Conservation (phyloP, 192 early-diverging fungal species). For the Coemansia interrupta region DNA sequence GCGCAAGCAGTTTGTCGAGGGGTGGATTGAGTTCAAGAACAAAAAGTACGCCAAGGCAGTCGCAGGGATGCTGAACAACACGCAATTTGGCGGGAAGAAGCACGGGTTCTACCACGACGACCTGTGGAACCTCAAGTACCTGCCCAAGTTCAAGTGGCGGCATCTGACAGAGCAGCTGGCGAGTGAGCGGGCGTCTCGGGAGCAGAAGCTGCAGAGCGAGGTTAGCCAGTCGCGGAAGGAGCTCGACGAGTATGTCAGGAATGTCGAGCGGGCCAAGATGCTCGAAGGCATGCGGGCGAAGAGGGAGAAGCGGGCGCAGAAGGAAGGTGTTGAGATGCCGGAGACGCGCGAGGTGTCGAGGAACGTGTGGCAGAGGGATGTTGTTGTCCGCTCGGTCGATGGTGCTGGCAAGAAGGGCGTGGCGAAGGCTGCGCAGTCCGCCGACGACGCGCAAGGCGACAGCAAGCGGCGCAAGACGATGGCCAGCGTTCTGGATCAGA, state of each 20-base stretch:
- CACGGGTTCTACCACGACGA: slow-evolving; percentile 85
- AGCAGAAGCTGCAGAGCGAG: slow-evolving; percentile 79
- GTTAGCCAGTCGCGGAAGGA: slow-evolving; percentile 82
- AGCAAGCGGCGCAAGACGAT: slow-evolving; percentile 26
- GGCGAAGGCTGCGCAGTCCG: not conserved
- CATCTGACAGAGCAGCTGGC: slow-evolving; percentile 90
- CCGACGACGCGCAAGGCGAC: slow-evolving; percentile 9
- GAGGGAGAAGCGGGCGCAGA: slow-evolving; percentile 44
- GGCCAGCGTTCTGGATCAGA: slow-evolving; percentile 55
- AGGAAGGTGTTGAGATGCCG: slow-evolving; percentile 38
- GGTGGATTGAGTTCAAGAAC: slow-evolving; percentile 96
- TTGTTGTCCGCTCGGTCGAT: slow-evolving; percentile 53
- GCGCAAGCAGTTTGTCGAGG: slow-evolving; percentile 84
- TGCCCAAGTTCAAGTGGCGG: slow-evolving; percentile 95
- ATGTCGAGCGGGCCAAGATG: slow-evolving; percentile 87
- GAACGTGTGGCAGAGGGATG: slow-evolving; percentile 64
- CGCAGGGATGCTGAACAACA: slow-evolving; percentile 75
- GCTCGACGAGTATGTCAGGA: slow-evolving; percentile 80
- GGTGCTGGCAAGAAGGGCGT: slow-evolving; percentile 13
- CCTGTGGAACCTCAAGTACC: slow-evolving; percentile 95
- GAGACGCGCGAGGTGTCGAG: slow-evolving; percentile 43
- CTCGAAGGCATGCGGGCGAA: slow-evolving; percentile 72
- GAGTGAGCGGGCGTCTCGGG: slow-evolving; percentile 68
- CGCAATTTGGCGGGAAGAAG: slow-evolving; percentile 83
- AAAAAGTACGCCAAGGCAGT: slow-evolving; percentile 82